Evolutionary conservation across 345 rosid species (phyloP).

Genomic region (Combretum micranthum): DNA sequence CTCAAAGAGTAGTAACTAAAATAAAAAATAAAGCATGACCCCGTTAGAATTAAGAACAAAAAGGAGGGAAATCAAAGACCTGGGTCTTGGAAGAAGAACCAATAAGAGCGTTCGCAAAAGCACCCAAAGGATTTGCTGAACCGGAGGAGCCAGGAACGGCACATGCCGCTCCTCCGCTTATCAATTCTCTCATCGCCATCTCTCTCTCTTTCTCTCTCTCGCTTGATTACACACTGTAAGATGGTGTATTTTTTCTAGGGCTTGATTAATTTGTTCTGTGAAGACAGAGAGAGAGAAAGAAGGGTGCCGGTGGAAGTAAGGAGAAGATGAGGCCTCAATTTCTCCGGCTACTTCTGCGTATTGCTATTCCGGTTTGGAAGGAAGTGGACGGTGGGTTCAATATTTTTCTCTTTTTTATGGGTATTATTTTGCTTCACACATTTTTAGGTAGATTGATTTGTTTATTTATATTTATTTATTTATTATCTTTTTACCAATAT

Average conservation of each 20-base stretch:
- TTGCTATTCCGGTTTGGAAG: neutral
- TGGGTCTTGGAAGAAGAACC: conserved; percentile 91
- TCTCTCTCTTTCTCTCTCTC: neutral
- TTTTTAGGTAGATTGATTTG: conserved; percentile 6
- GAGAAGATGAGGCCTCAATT: neutral
- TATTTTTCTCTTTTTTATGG: neutral
- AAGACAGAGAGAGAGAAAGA: neutral
- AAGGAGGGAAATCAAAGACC: conserved; percentile 30
- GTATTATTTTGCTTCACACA: conserved; percentile 1
- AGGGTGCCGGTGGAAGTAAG: no score
- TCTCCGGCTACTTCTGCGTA: neutral
- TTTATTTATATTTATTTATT: neutral
- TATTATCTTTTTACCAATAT: no score
- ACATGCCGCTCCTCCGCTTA: conserved; percentile 92
- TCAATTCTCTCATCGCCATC: conserved; percentile 97
- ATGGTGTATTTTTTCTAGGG: neutral
- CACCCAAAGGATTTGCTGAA: conserved; percentile 85
- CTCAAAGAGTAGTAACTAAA: neutral
- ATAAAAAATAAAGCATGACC: neutral
- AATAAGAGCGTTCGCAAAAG: conserved; percentile 83
- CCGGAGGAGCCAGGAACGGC: conserved; percentile 91
- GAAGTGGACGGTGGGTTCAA: neutral
- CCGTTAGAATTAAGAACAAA: neutral
- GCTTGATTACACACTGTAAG: neutral
- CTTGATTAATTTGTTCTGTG: neutral